These are phyloP conservation scores for Agrocybe pediades DNA, from an alignment of 768 basidiomycete genomes.

Conservation along the genomic window DNA sequence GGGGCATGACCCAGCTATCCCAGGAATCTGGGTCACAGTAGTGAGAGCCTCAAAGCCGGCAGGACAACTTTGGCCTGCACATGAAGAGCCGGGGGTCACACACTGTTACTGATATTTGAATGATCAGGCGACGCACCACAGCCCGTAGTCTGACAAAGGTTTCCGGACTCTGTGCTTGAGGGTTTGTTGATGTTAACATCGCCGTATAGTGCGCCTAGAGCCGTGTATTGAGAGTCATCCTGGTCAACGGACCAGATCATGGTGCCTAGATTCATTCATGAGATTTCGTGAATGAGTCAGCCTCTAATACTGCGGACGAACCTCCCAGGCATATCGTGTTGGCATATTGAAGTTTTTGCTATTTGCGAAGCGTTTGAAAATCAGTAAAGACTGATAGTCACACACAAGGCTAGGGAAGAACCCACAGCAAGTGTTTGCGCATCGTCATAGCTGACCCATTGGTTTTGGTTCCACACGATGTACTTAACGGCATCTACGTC, in stretches of 20 bases:
- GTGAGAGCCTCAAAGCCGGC: constrained; percentile 17
- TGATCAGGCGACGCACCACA: not conserved
- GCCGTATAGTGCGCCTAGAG: not conserved
- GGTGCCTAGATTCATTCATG: not conserved
- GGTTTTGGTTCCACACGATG: constrained; percentile 23
- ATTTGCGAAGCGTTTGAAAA: not conserved
- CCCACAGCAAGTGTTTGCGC: not conserved
- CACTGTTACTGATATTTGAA: no score
- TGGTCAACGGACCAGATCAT: not conserved
- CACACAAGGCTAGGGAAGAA: not conserved
- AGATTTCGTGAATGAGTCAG: not conserved
- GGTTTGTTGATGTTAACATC: constrained; percentile 1
- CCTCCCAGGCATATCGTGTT: not conserved
- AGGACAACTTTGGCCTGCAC: constrained; percentile 21
- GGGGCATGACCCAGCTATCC: constrained; percentile 10
- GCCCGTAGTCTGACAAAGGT: not conserved
- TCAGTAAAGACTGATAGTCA: not conserved
- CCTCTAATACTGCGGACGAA: not conserved
- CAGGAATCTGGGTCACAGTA: constrained; percentile 16
- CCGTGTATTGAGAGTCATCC: not conserved
- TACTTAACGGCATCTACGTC: constrained; percentile 25
- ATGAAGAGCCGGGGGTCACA: constrained; percentile 6
- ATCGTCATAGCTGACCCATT: constrained; percentile 30
- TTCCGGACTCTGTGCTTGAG: not conserved
- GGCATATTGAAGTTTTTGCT: not conserved